Conservation (phyloP, 202 grass and related monocot species). For the Zoysia matrella region DNA sequence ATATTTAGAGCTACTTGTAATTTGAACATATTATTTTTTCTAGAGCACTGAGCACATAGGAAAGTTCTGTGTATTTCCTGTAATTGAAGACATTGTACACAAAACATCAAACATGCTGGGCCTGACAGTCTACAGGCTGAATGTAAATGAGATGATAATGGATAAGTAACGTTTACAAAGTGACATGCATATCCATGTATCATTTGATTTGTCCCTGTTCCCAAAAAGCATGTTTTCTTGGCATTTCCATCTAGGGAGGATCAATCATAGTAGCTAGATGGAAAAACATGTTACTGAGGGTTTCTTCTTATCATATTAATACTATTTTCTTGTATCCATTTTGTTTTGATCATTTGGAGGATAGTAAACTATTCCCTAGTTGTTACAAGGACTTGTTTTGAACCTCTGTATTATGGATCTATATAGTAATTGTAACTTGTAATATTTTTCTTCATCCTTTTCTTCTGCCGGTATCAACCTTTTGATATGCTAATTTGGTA, state of each 20-base stretch:
- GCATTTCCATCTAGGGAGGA: background rate
- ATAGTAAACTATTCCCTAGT: background rate
- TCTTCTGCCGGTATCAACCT: no score
- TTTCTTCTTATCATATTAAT: background rate
- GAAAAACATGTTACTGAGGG: background rate
- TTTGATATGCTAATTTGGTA: background rate
- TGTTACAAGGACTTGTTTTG: background rate
- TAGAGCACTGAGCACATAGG: background rate
- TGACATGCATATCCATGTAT: background rate
- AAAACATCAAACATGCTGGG: background rate
- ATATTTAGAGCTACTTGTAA: background rate
- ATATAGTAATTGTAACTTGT: no score
- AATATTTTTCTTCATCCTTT: no score
- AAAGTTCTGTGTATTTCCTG: background rate
- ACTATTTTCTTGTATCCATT: conserved; percentile 13
- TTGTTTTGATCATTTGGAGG: background rate
- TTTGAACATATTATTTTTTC: background rate
- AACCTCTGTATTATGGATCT: background rate
- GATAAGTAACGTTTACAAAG: background rate
- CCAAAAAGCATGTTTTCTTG: background rate
- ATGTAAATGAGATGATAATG: background rate
- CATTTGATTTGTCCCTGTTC: background rate
- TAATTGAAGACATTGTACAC: background rate
- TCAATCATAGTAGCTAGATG: background rate
- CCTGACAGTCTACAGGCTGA: background rate